Evolutionary conservation across 257 asterid species (phyloP).

Genomic region (Jacaranda copaia): DNA sequence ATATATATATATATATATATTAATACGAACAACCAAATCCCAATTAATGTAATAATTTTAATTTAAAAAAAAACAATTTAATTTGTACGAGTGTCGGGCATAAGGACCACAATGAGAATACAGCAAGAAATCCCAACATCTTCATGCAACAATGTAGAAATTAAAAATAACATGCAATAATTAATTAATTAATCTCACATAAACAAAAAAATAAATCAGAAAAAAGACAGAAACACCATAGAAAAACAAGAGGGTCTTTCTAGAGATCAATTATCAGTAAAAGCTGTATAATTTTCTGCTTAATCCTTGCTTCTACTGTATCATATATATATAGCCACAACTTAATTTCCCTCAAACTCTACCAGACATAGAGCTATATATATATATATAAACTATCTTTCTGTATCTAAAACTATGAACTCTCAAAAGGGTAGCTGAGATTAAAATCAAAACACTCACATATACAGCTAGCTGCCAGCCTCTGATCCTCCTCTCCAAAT

Average conservation of each 20-base stretch:
- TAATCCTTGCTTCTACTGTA: not conserved
- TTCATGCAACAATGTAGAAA: constrained; percentile 31
- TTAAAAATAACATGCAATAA: not conserved
- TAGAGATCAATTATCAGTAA: not conserved
- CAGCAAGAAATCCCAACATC: not conserved
- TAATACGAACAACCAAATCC: too few species aligned
- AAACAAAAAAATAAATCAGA: not conserved
- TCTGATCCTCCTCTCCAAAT: constrained; percentile 15
- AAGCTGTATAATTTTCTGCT: not conserved
- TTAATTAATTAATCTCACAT: too few species aligned
- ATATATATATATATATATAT: not conserved
- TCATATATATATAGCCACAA: constrained; percentile 13
- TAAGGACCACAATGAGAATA: not conserved
- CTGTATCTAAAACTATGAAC: not conserved
- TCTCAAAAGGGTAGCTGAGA: not conserved
- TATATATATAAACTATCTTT: not conserved
- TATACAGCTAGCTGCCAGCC: constrained; percentile 15
- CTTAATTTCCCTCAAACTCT: not conserved
- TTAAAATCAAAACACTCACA: not conserved
- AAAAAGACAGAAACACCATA: not conserved
- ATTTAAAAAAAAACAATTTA: too few species aligned
- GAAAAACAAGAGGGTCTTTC: not conserved
- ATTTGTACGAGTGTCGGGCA: not conserved
- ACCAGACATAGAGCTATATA: not conserved
- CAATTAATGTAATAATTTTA: too few species aligned